Base-by-base conservation (phyloP, 108 stramenopile species). In the Epithemia pelagica region DNA sequence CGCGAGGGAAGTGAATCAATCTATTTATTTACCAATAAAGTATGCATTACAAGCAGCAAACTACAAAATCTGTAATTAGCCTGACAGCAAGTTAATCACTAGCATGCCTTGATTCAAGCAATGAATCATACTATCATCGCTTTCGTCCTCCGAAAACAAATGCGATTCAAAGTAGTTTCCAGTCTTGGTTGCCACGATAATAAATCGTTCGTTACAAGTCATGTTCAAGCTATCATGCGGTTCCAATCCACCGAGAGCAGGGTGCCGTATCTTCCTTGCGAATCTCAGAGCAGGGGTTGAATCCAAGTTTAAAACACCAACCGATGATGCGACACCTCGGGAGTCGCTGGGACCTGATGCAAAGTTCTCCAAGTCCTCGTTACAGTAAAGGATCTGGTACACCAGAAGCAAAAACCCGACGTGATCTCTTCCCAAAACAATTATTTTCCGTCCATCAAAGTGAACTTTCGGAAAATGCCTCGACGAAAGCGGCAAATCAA, bases 401-500 rank as follows among this genome's bases (percentile, higher is more conserved):
- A 89, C 76, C 7, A 86, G 79, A 23, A 89, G 23, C 31, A 84
- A 78, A 0, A 78, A 54, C 1, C 81, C 83, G 61, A 86, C 82
- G 37, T 86, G 81, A 71, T 89, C 85, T 72, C 82, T 69, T 18
- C 85, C 88, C 67, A 81, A 82, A 24, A 89, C 85, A 29, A 89
- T 64, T 0, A 89, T 58, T 25, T 81, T 75, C 18, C 73, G 68
- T 26, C 88, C 88, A 73, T 86, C 83, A 37, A 68, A 89, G 24
- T 64, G 57, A 2, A 89, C 72, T 32, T 64, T 67, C 15, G 88
- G 88, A 46, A 64, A 64, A 32, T 81, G 71, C 32, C 63, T 74
- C 10, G 78, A 26, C 29, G 82, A 85, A 10, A 88, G 54, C 2
- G 80, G 84, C 19, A 83, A 64, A 61, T 82, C 72, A 25, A 89